A percentile compares a stretch with the other conserved stretches of the same genome.
These are phyloP conservation scores for Tolypocladium tropicale DNA, from an alignment of 2,329 filamentous ascomycete species.

Conservation along the genomic window DNA sequence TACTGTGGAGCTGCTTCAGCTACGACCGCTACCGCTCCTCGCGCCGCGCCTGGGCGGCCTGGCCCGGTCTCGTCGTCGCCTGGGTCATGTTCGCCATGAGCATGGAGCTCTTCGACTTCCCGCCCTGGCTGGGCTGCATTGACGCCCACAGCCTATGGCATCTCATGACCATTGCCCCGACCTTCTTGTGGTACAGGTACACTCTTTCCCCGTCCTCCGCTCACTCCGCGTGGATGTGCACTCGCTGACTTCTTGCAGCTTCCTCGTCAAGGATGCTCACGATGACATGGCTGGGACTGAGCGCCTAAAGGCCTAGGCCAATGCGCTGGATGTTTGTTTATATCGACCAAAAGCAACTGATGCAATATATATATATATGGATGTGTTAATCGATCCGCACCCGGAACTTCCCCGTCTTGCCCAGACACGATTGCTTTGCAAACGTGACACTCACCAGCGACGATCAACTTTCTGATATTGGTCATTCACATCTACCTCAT, in stretches of 20 bases:
- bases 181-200: conserved; percentile 90
- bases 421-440: background rate
- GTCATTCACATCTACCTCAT: background rate
- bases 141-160: conserved; percentile 98
- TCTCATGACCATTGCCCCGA: conserved; percentile 79
- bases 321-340: background rate
- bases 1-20: conserved; percentile 81
- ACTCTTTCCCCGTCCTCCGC: conserved; percentile 24
- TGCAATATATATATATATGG: background rate
- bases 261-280: conserved; percentile 74
- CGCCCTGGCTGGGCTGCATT: conserved; percentile 69
- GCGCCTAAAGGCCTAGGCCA: conserved; percentile 52
- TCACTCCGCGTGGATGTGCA: background rate
- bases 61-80: conserved; percentile 82
- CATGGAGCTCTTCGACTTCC: conserved; percentile 88
- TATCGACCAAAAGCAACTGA: background rate
- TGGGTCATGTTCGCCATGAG: conserved; percentile 94
- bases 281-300: conserved; percentile 64
- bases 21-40: conserved; percentile 61
- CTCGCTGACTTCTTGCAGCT: conserved; percentile 47
- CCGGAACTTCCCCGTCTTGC: background rate
- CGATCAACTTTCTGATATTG: background rate
- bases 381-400: background rate
- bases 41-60: conserved; percentile 68
- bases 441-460: no score